phyloP scores from a whole-genome alignment of 2,329 filamentous ascomycete species.

The Calycina marina region DNA sequence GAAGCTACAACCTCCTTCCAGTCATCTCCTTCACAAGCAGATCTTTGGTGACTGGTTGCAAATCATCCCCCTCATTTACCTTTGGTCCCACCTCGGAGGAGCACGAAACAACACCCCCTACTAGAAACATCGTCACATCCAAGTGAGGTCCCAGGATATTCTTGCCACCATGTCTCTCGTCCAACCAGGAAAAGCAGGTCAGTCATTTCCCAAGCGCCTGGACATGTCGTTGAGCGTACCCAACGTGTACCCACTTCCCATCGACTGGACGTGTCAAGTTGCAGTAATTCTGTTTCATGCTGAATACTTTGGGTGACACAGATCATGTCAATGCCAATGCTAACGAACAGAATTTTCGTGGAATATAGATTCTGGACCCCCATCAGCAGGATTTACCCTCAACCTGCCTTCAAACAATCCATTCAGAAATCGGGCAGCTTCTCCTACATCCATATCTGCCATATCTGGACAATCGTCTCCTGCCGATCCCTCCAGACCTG shows the following conservation, averaged over 20 bases:
- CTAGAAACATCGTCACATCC: conserved; percentile 4
- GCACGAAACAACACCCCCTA: conserved; percentile 4
- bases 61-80: no score
- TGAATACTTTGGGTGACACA: background rate
- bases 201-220: conserved; percentile 11
- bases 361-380: conserved; percentile 23
- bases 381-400: conserved; percentile 36
- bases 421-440: conserved; percentile 58
- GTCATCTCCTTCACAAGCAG: no score
- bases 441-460: conserved; percentile 34
- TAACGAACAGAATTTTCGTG: conserved; percentile 17
- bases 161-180: conserved; percentile 18
- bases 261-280: conserved; percentile 19
- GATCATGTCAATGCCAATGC: conserved; percentile 14
- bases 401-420: conserved; percentile 66
- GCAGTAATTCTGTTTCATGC: conserved; percentile 19
- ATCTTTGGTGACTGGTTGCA: no score
- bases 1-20: no score
- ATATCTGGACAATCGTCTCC: conserved; percentile 37
- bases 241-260: conserved; percentile 19
- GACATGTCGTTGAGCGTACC: no score
- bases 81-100: no score
- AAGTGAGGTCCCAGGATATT: no score
- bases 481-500: conserved; percentile 43
- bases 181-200: conserved; percentile 19